A percentile compares a stretch with the other conserved stretches of the same genome.
Evolutionary conservation across 345 rosid species (phyloP).

Genomic region (Garcia nutans): DNA sequence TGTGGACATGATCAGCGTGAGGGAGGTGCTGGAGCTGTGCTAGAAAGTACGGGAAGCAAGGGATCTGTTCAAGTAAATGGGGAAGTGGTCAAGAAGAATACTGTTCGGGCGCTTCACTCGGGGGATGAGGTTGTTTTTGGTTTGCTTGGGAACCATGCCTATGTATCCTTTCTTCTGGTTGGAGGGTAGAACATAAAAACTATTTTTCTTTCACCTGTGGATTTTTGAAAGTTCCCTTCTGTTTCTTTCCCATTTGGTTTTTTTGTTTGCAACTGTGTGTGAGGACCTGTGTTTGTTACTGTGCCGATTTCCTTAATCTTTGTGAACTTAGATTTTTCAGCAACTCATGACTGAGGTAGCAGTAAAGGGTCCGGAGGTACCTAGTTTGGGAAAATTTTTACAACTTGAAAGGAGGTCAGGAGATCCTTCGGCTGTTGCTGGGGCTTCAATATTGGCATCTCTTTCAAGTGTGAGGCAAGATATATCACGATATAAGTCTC

Average conservation of each 20-base stretch:
- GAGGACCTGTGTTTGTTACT: conserved; percentile 2
- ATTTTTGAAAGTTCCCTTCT: conserved; percentile 7
- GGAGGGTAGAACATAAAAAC: conserved; percentile 2
- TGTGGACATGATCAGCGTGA: conserved; percentile 82
- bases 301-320: conserved; percentile 41
- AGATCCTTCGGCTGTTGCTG: conserved; percentile 70
- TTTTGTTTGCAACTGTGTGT: not conserved
- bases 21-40: conserved; percentile 52
- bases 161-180: conserved; percentile 61
- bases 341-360: conserved; percentile 51
- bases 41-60: conserved; percentile 69
- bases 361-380: conserved; percentile 53
- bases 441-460: conserved; percentile 74
- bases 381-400: conserved; percentile 45
- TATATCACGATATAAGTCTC: conserved; percentile 55
- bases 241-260: not conserved
- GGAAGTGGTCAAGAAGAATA: conserved; percentile 44
- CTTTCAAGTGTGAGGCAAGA: conserved; percentile 60
- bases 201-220: conserved; percentile 10
- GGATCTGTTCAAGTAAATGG: conserved; percentile 73
- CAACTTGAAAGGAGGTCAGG: conserved; percentile 65
- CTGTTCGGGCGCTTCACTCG: conserved; percentile 46
- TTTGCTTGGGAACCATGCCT: conserved; percentile 56
- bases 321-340: conserved; percentile 64
- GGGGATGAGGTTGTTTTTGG: conserved; percentile 87